phyloP scores from a whole-genome alignment of 345 rosid genomes.

The Melastoma malabathricum region DNA sequence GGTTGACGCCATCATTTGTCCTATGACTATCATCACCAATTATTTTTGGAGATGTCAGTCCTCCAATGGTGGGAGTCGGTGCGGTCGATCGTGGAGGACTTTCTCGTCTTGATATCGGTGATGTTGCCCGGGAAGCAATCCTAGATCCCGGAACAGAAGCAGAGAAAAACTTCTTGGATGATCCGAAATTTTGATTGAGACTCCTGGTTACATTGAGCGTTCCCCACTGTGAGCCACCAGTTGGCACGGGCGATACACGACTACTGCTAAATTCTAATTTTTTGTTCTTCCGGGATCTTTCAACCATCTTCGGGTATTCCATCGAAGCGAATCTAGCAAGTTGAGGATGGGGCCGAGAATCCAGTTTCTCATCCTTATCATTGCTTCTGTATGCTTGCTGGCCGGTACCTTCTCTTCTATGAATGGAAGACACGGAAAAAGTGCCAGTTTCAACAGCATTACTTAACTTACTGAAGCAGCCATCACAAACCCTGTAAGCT shows the following conservation, averaged over 20 bases:
- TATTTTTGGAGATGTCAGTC: slow-evolving; percentile 74
- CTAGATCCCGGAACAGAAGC: slow-evolving; percentile 99
- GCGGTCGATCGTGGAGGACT: slow-evolving; percentile 98
- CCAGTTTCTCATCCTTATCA: slow-evolving; percentile 78
- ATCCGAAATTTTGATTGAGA: slow-evolving; percentile 72
- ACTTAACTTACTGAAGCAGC: slow-evolving; percentile 65
- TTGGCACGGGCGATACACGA: slow-evolving; percentile 92
- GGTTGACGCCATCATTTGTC: slow-evolving; percentile 65
- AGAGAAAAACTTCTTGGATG: slow-evolving; percentile 93
- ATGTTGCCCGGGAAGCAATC: slow-evolving; percentile 96
- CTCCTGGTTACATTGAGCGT: slow-evolving; percentile 66
- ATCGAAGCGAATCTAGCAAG: slow-evolving; percentile 73
- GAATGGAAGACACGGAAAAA: slow-evolving; percentile 49
- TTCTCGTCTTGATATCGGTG: slow-evolving; percentile 86
- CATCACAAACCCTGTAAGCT: slow-evolving; percentile 87
- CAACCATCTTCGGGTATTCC: slow-evolving; percentile 76
- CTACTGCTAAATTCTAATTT: slow-evolving; percentile 85
- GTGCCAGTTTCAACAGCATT: slow-evolving; percentile 56
- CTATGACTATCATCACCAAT: slow-evolving; percentile 61
- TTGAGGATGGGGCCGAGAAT: slow-evolving; percentile 60
- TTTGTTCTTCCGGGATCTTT: slow-evolving; percentile 65
- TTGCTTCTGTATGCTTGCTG: slow-evolving; percentile 37
- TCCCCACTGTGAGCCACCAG: slow-evolving; percentile 82
- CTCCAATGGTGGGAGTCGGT: slow-evolving; percentile 87
- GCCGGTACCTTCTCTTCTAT: slow-evolving; percentile 69